Conservation (phyloP, 2,329 filamentous ascomycete genomes). For the Trichoderma sp. region DNA sequence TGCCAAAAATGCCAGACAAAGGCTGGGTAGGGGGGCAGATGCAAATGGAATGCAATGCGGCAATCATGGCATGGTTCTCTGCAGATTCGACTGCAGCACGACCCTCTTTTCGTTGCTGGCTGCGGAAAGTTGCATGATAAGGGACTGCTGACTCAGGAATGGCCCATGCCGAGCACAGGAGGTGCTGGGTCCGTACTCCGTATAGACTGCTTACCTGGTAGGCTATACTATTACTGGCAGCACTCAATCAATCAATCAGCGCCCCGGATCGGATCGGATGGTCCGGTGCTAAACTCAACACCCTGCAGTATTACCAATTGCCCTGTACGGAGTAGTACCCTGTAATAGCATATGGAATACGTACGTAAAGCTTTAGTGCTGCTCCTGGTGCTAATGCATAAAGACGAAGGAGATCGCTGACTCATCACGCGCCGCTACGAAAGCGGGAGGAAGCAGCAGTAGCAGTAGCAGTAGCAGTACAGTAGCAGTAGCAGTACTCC, state of each 20-base stretch:
- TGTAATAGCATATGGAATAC: too few relatives aligned
- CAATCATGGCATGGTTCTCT: background rate
- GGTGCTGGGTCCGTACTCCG: too few relatives aligned
- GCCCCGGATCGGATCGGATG: background rate
- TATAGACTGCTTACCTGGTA: background rate
- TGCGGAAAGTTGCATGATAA: background rate
- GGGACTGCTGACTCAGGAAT: background rate
- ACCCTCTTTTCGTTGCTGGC: background rate
- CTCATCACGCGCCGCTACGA: background rate
- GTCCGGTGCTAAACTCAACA: background rate
- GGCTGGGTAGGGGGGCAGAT: background rate
- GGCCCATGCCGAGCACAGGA: background rate
- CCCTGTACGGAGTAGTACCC: too few relatives aligned
- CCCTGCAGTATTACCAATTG: too few relatives aligned
- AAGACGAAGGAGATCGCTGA: background rate
- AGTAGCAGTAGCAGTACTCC: too few relatives aligned
- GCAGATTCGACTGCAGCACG: background rate
- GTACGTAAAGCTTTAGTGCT: too few relatives aligned
- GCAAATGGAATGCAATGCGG: background rate
- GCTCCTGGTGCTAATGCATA: too few relatives aligned
- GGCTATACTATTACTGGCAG: too few relatives aligned
- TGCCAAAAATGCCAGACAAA: background rate
- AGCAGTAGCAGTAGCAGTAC: background rate
- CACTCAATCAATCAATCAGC: background rate
- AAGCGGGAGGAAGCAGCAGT: background rate